Conservation (phyloP, 2,329 filamentous ascomycete species). For the Epichloe baconii region DNA sequence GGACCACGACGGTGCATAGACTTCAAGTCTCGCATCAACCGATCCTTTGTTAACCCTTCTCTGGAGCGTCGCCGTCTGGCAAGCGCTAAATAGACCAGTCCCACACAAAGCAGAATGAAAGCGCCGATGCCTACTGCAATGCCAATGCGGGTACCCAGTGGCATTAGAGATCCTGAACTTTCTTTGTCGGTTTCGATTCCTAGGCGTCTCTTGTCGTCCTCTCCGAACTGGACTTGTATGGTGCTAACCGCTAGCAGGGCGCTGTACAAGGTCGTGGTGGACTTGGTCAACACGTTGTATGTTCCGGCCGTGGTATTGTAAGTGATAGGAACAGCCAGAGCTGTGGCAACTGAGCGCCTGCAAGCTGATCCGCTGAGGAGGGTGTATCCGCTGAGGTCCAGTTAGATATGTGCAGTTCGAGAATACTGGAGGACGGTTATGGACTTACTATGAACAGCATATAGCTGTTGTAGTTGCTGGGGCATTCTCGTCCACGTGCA, state of each 20-base stretch:
- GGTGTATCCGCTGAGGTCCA: constrained; percentile 19
- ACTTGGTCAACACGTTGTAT: constrained; percentile 21
- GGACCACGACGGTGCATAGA: constrained; percentile 1
- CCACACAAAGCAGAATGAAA: constrained; percentile 18
- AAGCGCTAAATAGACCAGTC: constrained; percentile 13
- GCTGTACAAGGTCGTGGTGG: constrained; percentile 24
- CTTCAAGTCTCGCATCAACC: constrained; percentile 5
- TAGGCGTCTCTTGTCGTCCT: constrained; percentile 21
- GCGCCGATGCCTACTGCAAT: constrained; percentile 21
- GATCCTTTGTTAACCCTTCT: constrained; percentile 8
- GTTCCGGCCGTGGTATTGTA: constrained; percentile 23
- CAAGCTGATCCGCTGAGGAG: constrained; percentile 21
- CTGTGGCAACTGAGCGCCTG: constrained; percentile 21
- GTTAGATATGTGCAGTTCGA: not conserved
- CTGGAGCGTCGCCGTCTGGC: constrained; percentile 12
- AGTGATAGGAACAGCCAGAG: constrained; percentile 23
- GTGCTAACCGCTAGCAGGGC: constrained; percentile 25
- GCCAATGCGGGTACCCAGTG: constrained; percentile 20
- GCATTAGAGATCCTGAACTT: constrained; percentile 10
- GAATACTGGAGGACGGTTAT: not conserved
- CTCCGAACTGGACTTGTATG: constrained; percentile 24
- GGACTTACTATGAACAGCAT: constrained; percentile 28
- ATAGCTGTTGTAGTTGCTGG: constrained; percentile 20
- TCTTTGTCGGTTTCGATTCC: constrained; percentile 20
- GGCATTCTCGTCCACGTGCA: constrained; percentile 16